phyloP scores from a whole-genome alignment of 1,284 basidiomycete genomes.

The Flammula alnicola region DNA sequence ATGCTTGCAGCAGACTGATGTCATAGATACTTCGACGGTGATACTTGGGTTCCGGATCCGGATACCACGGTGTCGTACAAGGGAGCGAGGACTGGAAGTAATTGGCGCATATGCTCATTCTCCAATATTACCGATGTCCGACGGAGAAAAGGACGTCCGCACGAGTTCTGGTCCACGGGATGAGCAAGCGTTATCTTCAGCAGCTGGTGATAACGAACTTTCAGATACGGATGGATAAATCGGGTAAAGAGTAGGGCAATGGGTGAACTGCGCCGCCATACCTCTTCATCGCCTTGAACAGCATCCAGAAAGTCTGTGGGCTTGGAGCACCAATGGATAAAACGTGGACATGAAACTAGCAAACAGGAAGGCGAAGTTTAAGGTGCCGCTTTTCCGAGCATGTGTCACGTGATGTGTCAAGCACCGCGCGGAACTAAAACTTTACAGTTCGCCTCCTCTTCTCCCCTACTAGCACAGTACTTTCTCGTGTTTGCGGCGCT shows the following conservation, averaged over 20 bases:
- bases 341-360: constrained; percentile 1
- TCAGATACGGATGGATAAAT: background rate
- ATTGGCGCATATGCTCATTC: too few relatives aligned
- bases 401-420: constrained; percentile 12
- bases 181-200: background rate
- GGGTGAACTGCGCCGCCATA: too few relatives aligned
- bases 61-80: too few relatives aligned
- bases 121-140: too few relatives aligned
- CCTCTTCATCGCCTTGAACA: too few relatives aligned
- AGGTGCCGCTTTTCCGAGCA: background rate
- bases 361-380: background rate
- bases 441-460: constrained; percentile 17
- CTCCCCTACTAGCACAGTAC: background rate
- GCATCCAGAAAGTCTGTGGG: too few relatives aligned
- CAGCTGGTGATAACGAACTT: background rate
- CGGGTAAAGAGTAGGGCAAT: background rate
- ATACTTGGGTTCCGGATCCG: too few relatives aligned
- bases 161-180: too few relatives aligned
- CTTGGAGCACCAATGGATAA: background rate
- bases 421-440: constrained; percentile 19
- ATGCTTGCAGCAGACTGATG: too few relatives aligned
- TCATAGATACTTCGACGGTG: too few relatives aligned
- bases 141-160: too few relatives aligned
- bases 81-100: too few relatives aligned
- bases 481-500: background rate